Evolutionary conservation across 1,284 basidiomycete species (phyloP).

Genomic region (Singerocomus rubriflavus): DNA sequence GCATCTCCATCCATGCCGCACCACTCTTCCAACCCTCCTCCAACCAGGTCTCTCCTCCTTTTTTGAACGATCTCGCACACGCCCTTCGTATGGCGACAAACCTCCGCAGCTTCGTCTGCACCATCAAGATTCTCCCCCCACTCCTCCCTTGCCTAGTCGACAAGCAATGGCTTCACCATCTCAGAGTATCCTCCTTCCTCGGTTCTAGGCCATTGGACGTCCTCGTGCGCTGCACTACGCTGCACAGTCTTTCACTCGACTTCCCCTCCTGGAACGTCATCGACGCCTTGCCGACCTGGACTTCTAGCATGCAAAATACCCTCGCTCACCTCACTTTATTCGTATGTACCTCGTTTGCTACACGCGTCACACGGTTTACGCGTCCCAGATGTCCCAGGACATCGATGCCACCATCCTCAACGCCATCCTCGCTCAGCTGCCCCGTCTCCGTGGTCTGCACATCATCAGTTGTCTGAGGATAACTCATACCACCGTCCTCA

Average conservation of each 20-base stretch:
- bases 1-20: slow-evolving; percentile 54
- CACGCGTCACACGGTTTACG: neutral
- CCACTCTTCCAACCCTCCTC: slow-evolving; percentile 33
- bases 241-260: slow-evolving; percentile 52
- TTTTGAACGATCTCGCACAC: slow-evolving; percentile 49
- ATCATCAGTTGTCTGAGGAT: slow-evolving; percentile 56
- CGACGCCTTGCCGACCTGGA: slow-evolving; percentile 57
- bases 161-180: slow-evolving; percentile 43
- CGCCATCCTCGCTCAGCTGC: slow-evolving; percentile 45
- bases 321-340: slow-evolving; percentile 54
- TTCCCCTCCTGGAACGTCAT: slow-evolving; percentile 58
- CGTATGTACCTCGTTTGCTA: slow-evolving; percentile 39
- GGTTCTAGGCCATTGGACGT: slow-evolving; percentile 46
- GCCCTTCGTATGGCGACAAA: slow-evolving; percentile 50
- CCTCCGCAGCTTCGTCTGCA: slow-evolving; percentile 53
- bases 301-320: slow-evolving; percentile 36
- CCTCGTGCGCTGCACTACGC: slow-evolving; percentile 38
- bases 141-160: slow-evolving; percentile 46
- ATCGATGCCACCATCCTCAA: slow-evolving; percentile 51
- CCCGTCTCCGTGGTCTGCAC: slow-evolving; percentile 53
- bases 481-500: slow-evolving; percentile 48
- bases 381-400: slow-evolving; percentile 49
- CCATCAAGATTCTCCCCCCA: slow-evolving; percentile 42
- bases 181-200: slow-evolving; percentile 50
- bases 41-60: slow-evolving; percentile 35